phyloP scores from a whole-genome alignment of 2,329 filamentous ascomycete species.

The Zymoseptoria brevis region DNA sequence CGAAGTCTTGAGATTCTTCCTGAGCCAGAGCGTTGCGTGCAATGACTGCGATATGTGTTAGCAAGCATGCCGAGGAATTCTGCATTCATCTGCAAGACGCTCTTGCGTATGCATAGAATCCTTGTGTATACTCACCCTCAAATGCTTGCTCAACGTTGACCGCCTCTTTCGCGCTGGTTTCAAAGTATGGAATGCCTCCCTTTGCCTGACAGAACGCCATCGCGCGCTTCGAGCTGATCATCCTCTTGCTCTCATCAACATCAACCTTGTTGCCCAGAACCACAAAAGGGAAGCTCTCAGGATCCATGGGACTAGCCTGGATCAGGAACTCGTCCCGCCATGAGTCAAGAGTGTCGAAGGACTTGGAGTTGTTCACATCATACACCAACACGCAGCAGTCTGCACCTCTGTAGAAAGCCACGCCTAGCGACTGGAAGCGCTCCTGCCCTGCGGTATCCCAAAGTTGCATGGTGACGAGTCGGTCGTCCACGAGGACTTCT shows the following conservation, averaged over 20 bases:
- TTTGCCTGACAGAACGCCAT: constrained; percentile 98
- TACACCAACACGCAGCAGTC: constrained; percentile 98
- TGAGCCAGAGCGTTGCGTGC: constrained; percentile 90
- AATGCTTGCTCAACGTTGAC: constrained; percentile 93
- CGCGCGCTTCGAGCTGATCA: constrained; percentile 89
- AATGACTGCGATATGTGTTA: constrained; percentile 57
- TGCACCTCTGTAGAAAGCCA: constrained; percentile 94
- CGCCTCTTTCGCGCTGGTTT: constrained; percentile 97
- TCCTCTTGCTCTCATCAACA: constrained; percentile 93
- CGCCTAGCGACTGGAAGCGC: constrained; percentile 91
- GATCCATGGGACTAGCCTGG: constrained; percentile 91
- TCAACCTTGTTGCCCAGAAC: constrained; percentile 99
- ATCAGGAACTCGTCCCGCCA: constrained; percentile 98
- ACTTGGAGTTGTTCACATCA: constrained; percentile 98
- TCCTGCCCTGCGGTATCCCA: constrained; percentile 98
- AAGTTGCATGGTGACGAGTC: constrained; percentile 97
- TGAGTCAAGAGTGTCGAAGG: constrained; percentile 95
- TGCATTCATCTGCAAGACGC: neutral
- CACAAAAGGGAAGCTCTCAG: constrained; percentile 95
- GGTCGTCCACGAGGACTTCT: constrained; percentile 93
- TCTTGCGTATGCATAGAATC: neutral
- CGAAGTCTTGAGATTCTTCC: constrained; percentile 97
- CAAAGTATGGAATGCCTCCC: constrained; percentile 95
- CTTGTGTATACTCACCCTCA: constrained; percentile 40
- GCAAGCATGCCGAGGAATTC: neutral